phyloP scores from a whole-genome alignment of 2,329 filamentous ascomycete genomes.

The Dothideomycetidae sp. region DNA sequence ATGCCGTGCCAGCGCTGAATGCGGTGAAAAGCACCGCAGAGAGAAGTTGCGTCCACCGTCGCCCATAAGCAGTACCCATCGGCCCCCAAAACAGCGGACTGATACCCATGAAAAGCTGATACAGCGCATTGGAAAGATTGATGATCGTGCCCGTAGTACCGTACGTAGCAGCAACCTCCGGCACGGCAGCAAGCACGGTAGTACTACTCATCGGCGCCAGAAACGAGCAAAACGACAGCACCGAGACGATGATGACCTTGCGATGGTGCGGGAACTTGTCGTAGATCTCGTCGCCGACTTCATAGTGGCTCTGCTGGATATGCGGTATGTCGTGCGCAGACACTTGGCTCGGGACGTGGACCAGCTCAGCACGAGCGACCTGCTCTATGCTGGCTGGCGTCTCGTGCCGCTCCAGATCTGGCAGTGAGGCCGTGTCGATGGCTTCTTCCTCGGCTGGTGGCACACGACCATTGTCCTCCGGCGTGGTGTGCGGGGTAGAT shows the following conservation, averaged over 20 bases:
- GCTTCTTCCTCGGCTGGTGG: background rate
- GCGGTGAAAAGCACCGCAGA: slow-evolving; percentile 50
- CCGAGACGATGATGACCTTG: slow-evolving; percentile 52
- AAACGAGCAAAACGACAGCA: slow-evolving; percentile 62
- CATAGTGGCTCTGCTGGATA: slow-evolving; percentile 24
- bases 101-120: slow-evolving; percentile 59
- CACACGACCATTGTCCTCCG: background rate
- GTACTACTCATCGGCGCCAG: slow-evolving; percentile 63
- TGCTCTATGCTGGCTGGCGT: background rate
- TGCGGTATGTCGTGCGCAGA: slow-evolving; percentile 15
- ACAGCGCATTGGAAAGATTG: slow-evolving; percentile 57
- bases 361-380: slow-evolving; percentile 36
- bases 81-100: slow-evolving; percentile 59
- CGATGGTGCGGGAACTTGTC: slow-evolving; percentile 45
- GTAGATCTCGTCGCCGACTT: slow-evolving; percentile 44
- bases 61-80: slow-evolving; percentile 38
- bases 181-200: slow-evolving; percentile 56
- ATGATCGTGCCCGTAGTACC: slow-evolving; percentile 53
- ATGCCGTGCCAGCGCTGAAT: slow-evolving; percentile 57
- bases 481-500: background rate
- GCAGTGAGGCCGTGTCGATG: background rate
- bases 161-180: slow-evolving; percentile 55
- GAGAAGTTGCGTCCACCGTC: slow-evolving; percentile 37
- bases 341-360: slow-evolving; percentile 13
- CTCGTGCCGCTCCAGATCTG: background rate